phyloP scores from a whole-genome alignment of 768 basidiomycete species.

The Dacryopinax spathularia region DNA sequence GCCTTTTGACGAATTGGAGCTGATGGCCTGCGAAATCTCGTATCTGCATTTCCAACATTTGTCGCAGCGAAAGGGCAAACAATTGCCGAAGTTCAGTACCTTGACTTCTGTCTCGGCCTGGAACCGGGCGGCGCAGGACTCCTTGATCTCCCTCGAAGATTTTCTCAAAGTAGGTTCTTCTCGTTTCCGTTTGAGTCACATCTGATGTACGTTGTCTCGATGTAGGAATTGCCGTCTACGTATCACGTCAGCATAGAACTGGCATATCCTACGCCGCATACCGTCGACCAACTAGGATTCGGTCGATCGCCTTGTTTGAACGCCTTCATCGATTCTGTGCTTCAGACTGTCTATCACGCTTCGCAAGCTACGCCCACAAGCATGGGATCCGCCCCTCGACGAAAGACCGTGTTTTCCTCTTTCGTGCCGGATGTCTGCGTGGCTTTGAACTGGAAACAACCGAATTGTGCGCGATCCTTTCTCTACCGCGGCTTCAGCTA shows the following conservation, averaged over 20 bases:
- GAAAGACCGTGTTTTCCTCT: conserved; percentile 82
- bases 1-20: conserved; percentile 55
- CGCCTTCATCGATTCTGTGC: conserved; percentile 65
- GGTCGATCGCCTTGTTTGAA: conserved; percentile 49
- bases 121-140: conserved; percentile 20
- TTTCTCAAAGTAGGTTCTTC: conserved; percentile 49
- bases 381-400: conserved; percentile 39
- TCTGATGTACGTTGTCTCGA: background rate
- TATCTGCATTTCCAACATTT: conserved; percentile 63
- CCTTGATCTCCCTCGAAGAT: conserved; percentile 56
- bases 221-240: conserved; percentile 23
- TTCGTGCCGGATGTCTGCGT: conserved; percentile 83
- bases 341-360: conserved; percentile 66
- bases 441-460: conserved; percentile 96
- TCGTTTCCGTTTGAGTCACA: background rate
- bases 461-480: conserved; percentile 53
- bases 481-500: conserved; percentile 8
- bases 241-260: conserved; percentile 74
- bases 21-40: conserved; percentile 75
- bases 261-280: conserved; percentile 50
- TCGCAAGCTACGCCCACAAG: conserved; percentile 27
- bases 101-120: conserved; percentile 22
- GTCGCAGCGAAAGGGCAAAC: conserved; percentile 35
- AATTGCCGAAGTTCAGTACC: background rate
- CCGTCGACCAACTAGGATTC: conserved; percentile 34